These are phyloP conservation scores for Sphagnum contortum DNA, from an alignment of 225 moss, liverwort and hornwort genomes.

Conservation along the genomic window DNA sequence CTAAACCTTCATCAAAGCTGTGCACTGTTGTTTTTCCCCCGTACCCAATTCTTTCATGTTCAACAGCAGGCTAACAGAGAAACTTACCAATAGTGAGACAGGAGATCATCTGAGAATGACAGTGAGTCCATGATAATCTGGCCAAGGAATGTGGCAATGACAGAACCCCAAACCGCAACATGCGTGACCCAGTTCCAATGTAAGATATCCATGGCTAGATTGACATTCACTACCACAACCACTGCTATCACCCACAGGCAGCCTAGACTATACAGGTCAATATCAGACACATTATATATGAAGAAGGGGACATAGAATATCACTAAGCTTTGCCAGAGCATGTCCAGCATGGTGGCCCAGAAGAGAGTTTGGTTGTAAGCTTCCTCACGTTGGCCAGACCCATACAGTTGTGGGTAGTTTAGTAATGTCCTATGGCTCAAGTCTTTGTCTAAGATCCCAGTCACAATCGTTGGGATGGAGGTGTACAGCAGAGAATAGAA, in stretches of 20 bases:
- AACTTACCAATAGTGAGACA: slow-evolving; percentile 48
- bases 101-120: slow-evolving; percentile 14
- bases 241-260: slow-evolving; percentile 69
- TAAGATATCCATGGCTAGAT: slow-evolving; percentile 81
- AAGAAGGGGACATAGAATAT: slow-evolving; percentile 74
- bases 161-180: slow-evolving; percentile 69
- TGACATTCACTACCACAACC: slow-evolving; percentile 69
- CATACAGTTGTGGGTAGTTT: slow-evolving; percentile 56
- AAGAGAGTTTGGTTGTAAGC: slow-evolving; percentile 71
- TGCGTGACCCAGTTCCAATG: slow-evolving; percentile 74
- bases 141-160: slow-evolving; percentile 41
- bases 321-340: slow-evolving; percentile 82
- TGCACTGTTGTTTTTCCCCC: too few relatives aligned
- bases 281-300: slow-evolving; percentile 30
- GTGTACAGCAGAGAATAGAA: slow-evolving; percentile 87
- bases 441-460: slow-evolving; percentile 69
- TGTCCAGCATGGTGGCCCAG: slow-evolving; percentile 78
- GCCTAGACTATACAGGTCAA: slow-evolving; percentile 62
- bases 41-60: too few relatives aligned
- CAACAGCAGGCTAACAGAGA: too few relatives aligned
- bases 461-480: slow-evolving; percentile 71
- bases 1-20: too few relatives aligned
- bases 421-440: slow-evolving; percentile 57
- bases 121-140: slow-evolving; percentile 57
- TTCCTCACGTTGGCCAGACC: slow-evolving; percentile 62